Evolutionary conservation across 2,329 filamentous ascomycete species (phyloP).

Genomic region (Magnaporthiopsis incrustans): DNA sequence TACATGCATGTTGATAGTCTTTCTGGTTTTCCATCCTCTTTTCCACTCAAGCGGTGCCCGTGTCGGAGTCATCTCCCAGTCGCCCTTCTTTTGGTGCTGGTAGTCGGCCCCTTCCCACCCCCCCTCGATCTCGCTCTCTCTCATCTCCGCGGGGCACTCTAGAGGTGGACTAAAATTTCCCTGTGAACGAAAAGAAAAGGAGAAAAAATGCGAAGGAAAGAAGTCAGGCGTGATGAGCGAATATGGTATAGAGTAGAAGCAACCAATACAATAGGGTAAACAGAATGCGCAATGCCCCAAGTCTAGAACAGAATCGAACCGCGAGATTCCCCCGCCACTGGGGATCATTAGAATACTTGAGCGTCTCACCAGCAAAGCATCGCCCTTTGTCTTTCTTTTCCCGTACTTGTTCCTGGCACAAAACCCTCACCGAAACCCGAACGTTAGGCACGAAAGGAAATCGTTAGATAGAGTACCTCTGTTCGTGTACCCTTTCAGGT

Average conservation of each 20-base stretch:
- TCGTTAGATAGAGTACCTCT: neutral
- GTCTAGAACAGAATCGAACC: neutral
- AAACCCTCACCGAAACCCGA: neutral
- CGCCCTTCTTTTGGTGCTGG: neutral
- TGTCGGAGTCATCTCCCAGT: neutral
- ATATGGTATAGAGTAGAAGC: neutral
- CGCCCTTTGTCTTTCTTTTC: neutral
- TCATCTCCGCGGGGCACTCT: no score
- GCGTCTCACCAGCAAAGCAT: neutral
- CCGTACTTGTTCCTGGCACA: neutral
- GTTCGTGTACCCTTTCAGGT: neutral
- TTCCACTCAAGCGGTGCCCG: no score
- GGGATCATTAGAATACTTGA: neutral
- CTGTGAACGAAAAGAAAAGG: neutral
- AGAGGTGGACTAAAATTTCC: neutral
- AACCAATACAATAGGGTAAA: neutral
- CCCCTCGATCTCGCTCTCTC: neutral
- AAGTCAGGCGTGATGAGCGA: neutral
- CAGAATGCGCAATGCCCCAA: neutral
- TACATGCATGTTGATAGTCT: slow-evolving; percentile 16
- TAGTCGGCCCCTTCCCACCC: neutral
- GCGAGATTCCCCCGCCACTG: neutral
- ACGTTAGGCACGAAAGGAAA: neutral
- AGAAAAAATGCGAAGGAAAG: no score
- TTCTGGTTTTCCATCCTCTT: no score